Conservation (phyloP, 2,329 filamentous ascomycete genomes). For the Alternaria novae-zelandiae region DNA sequence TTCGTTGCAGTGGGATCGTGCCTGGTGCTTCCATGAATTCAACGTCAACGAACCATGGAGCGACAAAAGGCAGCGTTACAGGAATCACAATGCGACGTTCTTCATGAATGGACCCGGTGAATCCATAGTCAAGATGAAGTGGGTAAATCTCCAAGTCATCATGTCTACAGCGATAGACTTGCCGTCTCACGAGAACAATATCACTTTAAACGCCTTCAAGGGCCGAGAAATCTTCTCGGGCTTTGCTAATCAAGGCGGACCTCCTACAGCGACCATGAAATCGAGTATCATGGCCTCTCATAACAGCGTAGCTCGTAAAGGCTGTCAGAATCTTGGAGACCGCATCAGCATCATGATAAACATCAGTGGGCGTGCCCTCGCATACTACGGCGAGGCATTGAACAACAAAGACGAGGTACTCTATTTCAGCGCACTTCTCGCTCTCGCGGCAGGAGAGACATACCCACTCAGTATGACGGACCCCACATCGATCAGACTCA, state of each 20-base stretch:
- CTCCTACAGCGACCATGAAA: background rate
- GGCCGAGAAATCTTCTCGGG: background rate
- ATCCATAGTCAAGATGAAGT: conserved; percentile 19
- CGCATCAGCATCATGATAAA: conserved; percentile 24
- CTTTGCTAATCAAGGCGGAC: background rate
- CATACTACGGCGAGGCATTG: conserved; percentile 9
- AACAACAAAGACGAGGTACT: conserved; percentile 12
- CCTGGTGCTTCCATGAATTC: conserved; percentile 27
- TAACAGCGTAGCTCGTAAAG: conserved; percentile 12
- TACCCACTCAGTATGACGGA: conserved; percentile 19
- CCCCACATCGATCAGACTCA: background rate
- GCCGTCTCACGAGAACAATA: background rate
- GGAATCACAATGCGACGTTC: conserved; percentile 21
- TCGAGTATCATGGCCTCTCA: conserved; percentile 21
- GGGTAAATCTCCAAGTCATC: conserved; percentile 11
- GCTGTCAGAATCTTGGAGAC: conserved; percentile 14
- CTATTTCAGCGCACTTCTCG: conserved; percentile 11
- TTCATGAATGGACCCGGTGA: conserved; percentile 17
- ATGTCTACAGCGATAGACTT: conserved; percentile 1
- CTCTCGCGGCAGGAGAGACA: conserved; percentile 18
- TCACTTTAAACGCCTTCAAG: background rate
- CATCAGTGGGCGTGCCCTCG: conserved; percentile 17
- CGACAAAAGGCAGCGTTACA: conserved; percentile 7
- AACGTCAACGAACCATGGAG: conserved; percentile 21
- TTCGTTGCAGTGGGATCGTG: conserved; percentile 11